Evolutionary conservation across 768 basidiomycete genomes (phyloP).

Genomic region (Tubosaeta sp.): DNA sequence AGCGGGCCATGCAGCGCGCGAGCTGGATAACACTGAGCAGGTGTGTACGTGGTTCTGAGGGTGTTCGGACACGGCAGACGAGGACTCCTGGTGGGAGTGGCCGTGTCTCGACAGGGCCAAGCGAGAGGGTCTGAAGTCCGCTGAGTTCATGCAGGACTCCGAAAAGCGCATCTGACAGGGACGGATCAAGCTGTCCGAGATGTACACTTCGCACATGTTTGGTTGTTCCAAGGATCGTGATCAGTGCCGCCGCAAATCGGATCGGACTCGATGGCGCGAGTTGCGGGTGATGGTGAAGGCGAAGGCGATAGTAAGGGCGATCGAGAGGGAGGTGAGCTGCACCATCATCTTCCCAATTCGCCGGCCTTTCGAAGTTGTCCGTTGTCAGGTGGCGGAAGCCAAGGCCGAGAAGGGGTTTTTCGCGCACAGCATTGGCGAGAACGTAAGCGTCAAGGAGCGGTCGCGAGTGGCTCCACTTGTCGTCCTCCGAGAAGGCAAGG

Average conservation of each 20-base stretch:
- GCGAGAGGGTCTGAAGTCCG: slow-evolving; percentile 9
- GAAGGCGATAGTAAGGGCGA: neutral
- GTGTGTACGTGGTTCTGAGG: neutral
- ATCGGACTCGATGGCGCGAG: neutral
- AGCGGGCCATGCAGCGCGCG: slow-evolving; percentile 14
- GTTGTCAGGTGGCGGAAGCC: slow-evolving; percentile 17
- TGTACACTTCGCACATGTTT: slow-evolving; percentile 16
- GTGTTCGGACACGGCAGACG: neutral
- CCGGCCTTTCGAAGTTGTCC: slow-evolving; percentile 7
- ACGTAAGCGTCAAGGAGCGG: slow-evolving; percentile 12
- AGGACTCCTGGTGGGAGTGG: neutral
- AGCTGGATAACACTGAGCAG: slow-evolving; percentile 15
- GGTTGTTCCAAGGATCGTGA: slow-evolving; percentile 15
- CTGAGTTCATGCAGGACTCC: slow-evolving; percentile 6
- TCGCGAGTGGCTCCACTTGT: neutral
- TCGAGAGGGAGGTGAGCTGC: neutral
- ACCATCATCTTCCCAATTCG: neutral
- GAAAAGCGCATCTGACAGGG: slow-evolving; percentile 11
- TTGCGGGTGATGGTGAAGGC: neutral
- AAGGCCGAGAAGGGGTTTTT: slow-evolving; percentile 10
- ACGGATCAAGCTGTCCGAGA: slow-evolving; percentile 9
- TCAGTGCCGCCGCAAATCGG: slow-evolving; percentile 15
- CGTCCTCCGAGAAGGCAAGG: slow-evolving; percentile 16
- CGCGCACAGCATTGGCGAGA: slow-evolving; percentile 14
- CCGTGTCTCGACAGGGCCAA: slow-evolving; percentile 4